phyloP scores from a whole-genome alignment of 768 basidiomycete genomes.

The Lyophyllum shimeji region DNA sequence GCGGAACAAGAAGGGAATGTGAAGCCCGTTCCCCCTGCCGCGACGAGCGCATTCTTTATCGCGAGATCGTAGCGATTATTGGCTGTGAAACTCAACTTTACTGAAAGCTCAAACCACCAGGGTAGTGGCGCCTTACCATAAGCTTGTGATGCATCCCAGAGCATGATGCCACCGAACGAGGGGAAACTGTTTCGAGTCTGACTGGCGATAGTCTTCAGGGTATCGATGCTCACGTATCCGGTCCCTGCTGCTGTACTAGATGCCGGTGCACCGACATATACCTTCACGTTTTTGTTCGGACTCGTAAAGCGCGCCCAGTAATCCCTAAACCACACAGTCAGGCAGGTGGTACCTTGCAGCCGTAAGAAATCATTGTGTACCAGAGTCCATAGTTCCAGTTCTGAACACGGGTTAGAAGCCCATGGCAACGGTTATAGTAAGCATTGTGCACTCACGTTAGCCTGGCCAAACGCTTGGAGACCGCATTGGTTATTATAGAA shows the following conservation, averaged over 20 bases:
- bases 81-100: conserved; percentile 28
- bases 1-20: conserved; percentile 62
- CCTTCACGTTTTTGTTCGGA: conserved; percentile 59
- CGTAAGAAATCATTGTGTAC: conserved; percentile 24
- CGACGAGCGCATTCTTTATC: conserved; percentile 57
- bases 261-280: conserved; percentile 67
- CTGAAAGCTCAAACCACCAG: conserved; percentile 17
- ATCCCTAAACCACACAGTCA: conserved; percentile 42
- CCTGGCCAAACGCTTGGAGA: conserved; percentile 44
- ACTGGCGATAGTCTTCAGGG: conserved; percentile 45
- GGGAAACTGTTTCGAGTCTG: conserved; percentile 57
- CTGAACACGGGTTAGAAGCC: conserved; percentile 31
- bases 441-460: conserved; percentile 40
- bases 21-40: conserved; percentile 69
- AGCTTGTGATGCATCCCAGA: conserved; percentile 52
- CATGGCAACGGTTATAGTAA: neutral
- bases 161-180: conserved; percentile 65
- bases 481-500: conserved; percentile 60
- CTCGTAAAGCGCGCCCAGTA: conserved; percentile 61
- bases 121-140: conserved; percentile 39
- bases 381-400: conserved; percentile 65
- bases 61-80: conserved; percentile 60
- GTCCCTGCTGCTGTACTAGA: conserved; percentile 54
- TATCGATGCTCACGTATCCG: conserved; percentile 54
- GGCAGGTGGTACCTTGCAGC: neutral